Conservation (phyloP, 164 flowering plant genomes). For the Malania oleifera region DNA sequence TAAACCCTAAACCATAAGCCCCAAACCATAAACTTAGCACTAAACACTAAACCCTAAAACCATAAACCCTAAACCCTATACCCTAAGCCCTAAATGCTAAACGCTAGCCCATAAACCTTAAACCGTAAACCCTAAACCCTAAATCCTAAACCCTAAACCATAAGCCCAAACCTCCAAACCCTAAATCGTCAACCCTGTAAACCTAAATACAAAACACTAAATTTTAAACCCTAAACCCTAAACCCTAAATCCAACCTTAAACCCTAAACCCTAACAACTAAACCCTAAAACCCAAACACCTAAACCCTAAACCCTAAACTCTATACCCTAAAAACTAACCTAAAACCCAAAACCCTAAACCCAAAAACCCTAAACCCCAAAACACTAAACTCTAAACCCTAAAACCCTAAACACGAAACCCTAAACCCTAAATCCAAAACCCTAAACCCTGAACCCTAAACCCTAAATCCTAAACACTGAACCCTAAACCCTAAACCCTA, state of each 20-base stretch:
- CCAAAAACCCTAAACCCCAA: not conserved
- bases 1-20: too few relatives aligned
- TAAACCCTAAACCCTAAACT: not conserved
- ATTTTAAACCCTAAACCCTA: not conserved
- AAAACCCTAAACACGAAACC: not conserved
- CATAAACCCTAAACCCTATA: too few relatives aligned
- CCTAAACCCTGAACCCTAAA: not conserved
- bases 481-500: not conserved
- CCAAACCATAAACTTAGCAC: too few relatives aligned
- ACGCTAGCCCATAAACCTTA: not conserved
- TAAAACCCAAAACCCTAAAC: not conserved
- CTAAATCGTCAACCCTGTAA: not conserved
- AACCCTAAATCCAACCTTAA: not conserved
- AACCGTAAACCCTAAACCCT: conserved; percentile 1
- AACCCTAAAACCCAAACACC: not conserved
- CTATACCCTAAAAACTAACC: not conserved
- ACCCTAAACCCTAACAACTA: not conserved
- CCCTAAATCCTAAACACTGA: not conserved
- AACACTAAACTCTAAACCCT: not conserved
- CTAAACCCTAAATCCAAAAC: not conserved
- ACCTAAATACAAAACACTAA: too few relatives aligned
- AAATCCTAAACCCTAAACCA: not conserved
- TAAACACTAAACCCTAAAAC: too few relatives aligned
- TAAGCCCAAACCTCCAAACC: not conserved
- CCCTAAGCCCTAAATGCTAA: too few relatives aligned